A percentile compares a stretch with the other conserved stretches of the same genome.
Evolutionary conservation across 768 basidiomycete genomes (phyloP).

Genomic region (Rhodotorula sphaerocarpa): DNA sequence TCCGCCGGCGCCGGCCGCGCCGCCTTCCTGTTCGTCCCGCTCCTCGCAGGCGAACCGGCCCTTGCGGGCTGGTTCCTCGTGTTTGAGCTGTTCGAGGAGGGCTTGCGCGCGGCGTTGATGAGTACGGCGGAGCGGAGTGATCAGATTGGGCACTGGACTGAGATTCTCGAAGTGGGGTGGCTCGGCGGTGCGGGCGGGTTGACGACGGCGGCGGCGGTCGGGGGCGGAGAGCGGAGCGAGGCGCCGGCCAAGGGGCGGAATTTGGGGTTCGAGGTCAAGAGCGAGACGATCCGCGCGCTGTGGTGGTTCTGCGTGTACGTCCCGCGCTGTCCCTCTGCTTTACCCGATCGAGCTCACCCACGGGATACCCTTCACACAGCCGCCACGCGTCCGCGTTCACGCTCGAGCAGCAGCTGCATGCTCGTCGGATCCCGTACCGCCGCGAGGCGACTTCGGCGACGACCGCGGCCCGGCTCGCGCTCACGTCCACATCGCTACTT

Average conservation of each 20-base stretch:
- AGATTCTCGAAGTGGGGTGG: slow-evolving; percentile 37
- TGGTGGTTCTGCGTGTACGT: slow-evolving; percentile 50
- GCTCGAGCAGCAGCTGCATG: slow-evolving; percentile 74
- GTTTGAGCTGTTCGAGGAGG: slow-evolving; percentile 65
- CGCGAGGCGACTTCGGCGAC: background rate
- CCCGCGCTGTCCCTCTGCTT: too few relatives aligned
- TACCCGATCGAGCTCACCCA: background rate
- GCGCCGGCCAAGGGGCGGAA: slow-evolving; percentile 1
- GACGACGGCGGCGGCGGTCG: background rate
- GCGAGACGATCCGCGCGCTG: slow-evolving; percentile 53
- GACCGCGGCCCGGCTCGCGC: background rate
- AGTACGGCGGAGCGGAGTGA: slow-evolving; percentile 43
- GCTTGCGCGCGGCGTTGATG: slow-evolving; percentile 74
- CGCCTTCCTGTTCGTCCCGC: slow-evolving; percentile 48
- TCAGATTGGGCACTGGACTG: slow-evolving; percentile 20
- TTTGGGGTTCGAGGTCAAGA: slow-evolving; percentile 57
- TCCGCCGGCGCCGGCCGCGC: slow-evolving; percentile 49
- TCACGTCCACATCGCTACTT: background rate
- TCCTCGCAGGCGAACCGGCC: slow-evolving; percentile 34
- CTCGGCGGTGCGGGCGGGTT: slow-evolving; percentile 23
- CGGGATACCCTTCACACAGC: background rate
- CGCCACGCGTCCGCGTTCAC: slow-evolving; percentile 84
- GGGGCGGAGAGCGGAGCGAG: slow-evolving; percentile 3
- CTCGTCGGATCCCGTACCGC: slow-evolving; percentile 17
- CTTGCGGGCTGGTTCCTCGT: slow-evolving; percentile 78